Evolutionary conservation across 2,329 filamentous ascomycete genomes (phyloP).

Genomic region (Colletotrichum caudatum): DNA sequence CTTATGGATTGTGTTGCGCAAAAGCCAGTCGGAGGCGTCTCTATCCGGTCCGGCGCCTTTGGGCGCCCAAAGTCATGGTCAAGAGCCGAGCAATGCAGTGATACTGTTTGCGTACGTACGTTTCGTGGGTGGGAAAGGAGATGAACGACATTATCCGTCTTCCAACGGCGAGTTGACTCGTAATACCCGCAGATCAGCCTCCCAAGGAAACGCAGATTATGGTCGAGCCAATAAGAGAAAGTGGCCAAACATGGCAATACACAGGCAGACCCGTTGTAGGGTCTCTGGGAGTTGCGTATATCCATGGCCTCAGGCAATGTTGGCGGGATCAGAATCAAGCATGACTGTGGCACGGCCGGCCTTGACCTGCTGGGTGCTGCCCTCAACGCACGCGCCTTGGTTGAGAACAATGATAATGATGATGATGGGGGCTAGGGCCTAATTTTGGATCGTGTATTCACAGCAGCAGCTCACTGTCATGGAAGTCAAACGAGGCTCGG

Average conservation of each 20-base stretch:
- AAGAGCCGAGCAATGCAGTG: slow-evolving; percentile 1
- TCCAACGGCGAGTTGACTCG: slow-evolving; percentile 18
- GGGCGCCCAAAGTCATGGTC: neutral
- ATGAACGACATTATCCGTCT: neutral
- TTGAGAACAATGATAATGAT: neutral
- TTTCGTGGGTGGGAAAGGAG: neutral
- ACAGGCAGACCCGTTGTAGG: slow-evolving; percentile 10
- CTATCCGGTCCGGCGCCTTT: neutral
- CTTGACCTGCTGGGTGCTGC: slow-evolving; percentile 12
- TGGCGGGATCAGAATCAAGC: slow-evolving; percentile 21
- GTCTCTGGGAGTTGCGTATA: slow-evolving; percentile 21
- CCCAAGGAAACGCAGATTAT: neutral
- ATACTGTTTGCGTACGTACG: neutral
- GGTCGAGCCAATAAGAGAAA: neutral
- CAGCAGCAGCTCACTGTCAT: neutral
- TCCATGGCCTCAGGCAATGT: slow-evolving; percentile 27
- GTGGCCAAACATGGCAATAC: neutral
- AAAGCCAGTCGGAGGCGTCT: slow-evolving; percentile 8
- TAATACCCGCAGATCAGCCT: slow-evolving; percentile 12
- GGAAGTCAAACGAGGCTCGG: slow-evolving; percentile 11
- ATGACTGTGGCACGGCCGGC: slow-evolving; percentile 34
- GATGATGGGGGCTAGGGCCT: slow-evolving; percentile 1
- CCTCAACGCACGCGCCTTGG: slow-evolving; percentile 22
- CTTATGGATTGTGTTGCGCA: neutral
- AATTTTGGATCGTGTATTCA: neutral